Evolutionary conservation across 2,329 filamentous ascomycete species (phyloP).

Genomic region (Penicillium sp.): DNA sequence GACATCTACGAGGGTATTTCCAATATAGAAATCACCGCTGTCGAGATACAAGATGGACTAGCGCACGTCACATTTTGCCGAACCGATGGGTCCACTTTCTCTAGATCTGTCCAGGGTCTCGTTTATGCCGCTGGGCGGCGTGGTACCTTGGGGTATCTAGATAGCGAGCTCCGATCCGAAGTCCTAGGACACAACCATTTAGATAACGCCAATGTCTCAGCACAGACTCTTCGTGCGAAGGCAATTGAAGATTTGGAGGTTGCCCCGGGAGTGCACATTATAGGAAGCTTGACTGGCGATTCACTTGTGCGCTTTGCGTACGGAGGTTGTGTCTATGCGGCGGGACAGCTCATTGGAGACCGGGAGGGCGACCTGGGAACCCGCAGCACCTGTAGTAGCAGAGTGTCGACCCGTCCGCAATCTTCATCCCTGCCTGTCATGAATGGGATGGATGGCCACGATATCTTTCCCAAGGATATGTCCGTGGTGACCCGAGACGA

Average conservation of each 20-base stretch:
- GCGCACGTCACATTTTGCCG: constrained; percentile 47
- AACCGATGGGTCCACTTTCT: constrained; percentile 44
- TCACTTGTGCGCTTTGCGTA: constrained; percentile 61
- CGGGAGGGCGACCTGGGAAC: constrained; percentile 18
- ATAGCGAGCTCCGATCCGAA: constrained; percentile 47
- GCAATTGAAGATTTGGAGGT: constrained; percentile 55
- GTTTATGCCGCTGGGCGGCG: constrained; percentile 59
- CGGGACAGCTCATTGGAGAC: constrained; percentile 49
- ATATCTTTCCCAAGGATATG: constrained; percentile 17
- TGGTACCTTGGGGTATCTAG: constrained; percentile 55
- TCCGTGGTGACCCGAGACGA: constrained; percentile 15
- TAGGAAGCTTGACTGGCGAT: constrained; percentile 61
- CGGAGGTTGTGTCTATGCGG: constrained; percentile 58
- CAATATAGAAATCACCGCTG: constrained; percentile 50
- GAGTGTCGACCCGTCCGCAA: constrained; percentile 16
- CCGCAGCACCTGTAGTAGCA: constrained; percentile 20
- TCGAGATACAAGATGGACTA: constrained; percentile 31
- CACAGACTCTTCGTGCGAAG: constrained; percentile 54
- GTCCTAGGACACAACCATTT: constrained; percentile 37
- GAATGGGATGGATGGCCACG: constrained; percentile 41
- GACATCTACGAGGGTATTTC: constrained; percentile 55
- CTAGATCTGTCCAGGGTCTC: constrained; percentile 49
- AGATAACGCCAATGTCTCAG: constrained; percentile 45
- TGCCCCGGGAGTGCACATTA: constrained; percentile 54
- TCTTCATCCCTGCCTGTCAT: constrained; percentile 33